Base-by-base conservation (phyloP, 306 rosid species). In the Vigna mungo region DNA sequence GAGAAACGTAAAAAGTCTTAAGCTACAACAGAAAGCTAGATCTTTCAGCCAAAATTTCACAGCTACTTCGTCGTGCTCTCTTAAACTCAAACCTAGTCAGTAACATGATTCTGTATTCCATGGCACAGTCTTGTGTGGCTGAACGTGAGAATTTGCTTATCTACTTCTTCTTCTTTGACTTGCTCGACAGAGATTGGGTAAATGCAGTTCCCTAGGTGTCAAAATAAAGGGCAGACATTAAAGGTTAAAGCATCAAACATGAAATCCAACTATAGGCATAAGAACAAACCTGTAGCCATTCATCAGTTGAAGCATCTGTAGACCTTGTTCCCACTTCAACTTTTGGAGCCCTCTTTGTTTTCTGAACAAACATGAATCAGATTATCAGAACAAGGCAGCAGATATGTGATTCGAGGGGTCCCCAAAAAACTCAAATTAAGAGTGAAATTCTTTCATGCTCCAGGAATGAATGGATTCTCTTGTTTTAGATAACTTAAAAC, bases 131-230 rank as follows among this genome's bases (percentile, higher is more conserved):
- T 27, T 82, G 85, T 34, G 85, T 74, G 85, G 83, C 83, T 80
- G 79, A 86, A 67, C 87, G 53, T 30, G 83, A 48, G 77, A 80
- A 48, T 39, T 53, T 77, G 30, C 49, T 71, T 41, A 74, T 86
- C 92, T 87, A 84, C 88, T 94, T 86, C 89, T 89, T 93, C 89
- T 94, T 94, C 96, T 90, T 94, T 48, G 92, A 89, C 78, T 90
- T 92, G 91, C 59, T 85, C 0, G 91, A 84, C 14, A 32, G 81
- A 36, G 94, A 82, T 76, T 79, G 88, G 41, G 89, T 65, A 78
- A 76, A 92, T 43, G 98, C 92, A 77, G 98, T 94, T 78, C 98
- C 98, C 98, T 94, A 89, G 20, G 44, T 7, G 80, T 76, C 67
- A 30, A 30, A 30, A 30, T 4, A 30, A 30, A 30, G 67, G 9